phyloP scores from a whole-genome alignment of 1,139 yeast genomes.

The Hemisphaericaspora xylanilytica region DNA sequence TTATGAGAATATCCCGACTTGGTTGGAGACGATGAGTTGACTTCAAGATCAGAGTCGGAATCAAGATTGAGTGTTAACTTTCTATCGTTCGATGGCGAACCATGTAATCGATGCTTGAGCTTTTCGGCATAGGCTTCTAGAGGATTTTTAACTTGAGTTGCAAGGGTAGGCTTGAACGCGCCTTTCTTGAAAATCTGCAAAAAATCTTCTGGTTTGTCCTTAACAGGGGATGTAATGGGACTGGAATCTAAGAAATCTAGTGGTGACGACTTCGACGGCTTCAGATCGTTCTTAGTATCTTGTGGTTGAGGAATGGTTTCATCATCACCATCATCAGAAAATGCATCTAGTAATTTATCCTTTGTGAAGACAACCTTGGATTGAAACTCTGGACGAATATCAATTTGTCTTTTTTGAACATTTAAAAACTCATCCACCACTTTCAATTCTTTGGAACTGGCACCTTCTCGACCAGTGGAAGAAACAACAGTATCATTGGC shows the following conservation, averaged over 20 bases:
- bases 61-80: slow-evolving; percentile 23
- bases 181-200: slow-evolving; percentile 18
- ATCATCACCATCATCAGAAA: slow-evolving; percentile 28
- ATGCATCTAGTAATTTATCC: slow-evolving; percentile 32
- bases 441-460: slow-evolving; percentile 27
- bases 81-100: slow-evolving; percentile 22
- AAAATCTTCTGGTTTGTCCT: slow-evolving; percentile 17
- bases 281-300: slow-evolving; percentile 7
- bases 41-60: slow-evolving; percentile 17
- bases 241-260: slow-evolving; percentile 11
- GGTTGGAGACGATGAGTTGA: slow-evolving; percentile 13
- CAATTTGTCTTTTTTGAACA: slow-evolving; percentile 33
- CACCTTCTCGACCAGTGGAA: slow-evolving; percentile 13
- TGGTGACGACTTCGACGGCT: slow-evolving; percentile 12
- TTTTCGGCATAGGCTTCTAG: slow-evolving; percentile 37
- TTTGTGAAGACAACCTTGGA: slow-evolving; percentile 29
- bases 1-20: slow-evolving; percentile 1
- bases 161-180: slow-evolving; percentile 6
- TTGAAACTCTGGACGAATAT: slow-evolving; percentile 35
- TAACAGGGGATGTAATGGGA: slow-evolving; percentile 34
- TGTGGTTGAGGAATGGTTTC: slow-evolving; percentile 2
- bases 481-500: slow-evolving; percentile 20
- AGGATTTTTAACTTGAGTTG: slow-evolving; percentile 23
- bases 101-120: slow-evolving; percentile 24
- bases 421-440: slow-evolving; percentile 38